Conservation (phyloP, 441 rosid genomes). For the Macaranga tanarius region DNA sequence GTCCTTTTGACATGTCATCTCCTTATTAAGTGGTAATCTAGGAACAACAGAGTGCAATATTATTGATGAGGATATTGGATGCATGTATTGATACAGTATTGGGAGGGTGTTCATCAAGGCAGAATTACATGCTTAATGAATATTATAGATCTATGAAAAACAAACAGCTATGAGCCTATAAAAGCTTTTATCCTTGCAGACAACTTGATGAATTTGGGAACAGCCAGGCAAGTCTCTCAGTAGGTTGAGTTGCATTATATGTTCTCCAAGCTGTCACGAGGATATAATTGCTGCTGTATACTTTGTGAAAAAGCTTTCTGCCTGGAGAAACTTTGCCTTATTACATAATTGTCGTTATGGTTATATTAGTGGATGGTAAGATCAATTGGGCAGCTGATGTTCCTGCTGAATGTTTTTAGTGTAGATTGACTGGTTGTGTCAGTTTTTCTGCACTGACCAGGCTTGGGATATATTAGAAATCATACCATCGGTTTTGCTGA, state of each 20-base stretch:
- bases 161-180: too few relatives aligned
- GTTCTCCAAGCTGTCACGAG: neutral
- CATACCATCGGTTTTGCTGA: too few relatives aligned
- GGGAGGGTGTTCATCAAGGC: neutral
- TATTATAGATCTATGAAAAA: too few relatives aligned
- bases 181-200: too few relatives aligned
- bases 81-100: neutral
- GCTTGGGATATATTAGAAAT: too few relatives aligned
- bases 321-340: neutral
- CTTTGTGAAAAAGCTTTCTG: neutral
- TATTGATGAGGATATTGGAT: neutral
- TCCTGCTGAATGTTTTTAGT: neutral
- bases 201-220: too few relatives aligned
- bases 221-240: neutral
- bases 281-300: neutral
- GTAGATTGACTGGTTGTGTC: neutral
- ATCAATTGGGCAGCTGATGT: neutral
- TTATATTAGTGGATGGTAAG: neutral
- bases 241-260: neutral
- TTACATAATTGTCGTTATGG: neutral
- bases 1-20: neutral
- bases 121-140: neutral
- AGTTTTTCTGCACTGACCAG: too few relatives aligned
- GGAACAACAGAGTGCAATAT: neutral
- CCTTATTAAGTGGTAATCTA: neutral